Conservation (phyloP, 495 filamentous ascomycete genomes). For the Trichocladium uniseriatum region DNA sequence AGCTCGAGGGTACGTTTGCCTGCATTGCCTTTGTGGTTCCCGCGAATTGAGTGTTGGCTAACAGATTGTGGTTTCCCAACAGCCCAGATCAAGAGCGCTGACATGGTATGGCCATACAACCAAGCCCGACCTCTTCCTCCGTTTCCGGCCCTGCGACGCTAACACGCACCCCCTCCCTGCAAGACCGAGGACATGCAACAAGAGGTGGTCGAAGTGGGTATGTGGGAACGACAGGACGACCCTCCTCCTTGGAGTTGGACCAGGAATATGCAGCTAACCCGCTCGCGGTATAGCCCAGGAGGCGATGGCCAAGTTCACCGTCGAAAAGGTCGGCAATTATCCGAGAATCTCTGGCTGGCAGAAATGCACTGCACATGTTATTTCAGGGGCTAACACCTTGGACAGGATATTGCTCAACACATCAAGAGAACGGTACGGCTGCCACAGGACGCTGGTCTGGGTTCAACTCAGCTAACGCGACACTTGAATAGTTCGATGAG, state of each 20-base stretch:
- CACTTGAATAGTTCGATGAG: constrained; percentile 65
- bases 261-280: constrained; percentile 1
- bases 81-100: constrained; percentile 95
- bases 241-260: neutral
- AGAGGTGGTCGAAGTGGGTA: constrained; percentile 90
- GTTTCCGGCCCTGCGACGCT: constrained; percentile 10
- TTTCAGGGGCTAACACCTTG: constrained; percentile 1
- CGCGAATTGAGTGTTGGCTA: constrained; percentile 1
- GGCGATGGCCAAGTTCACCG: constrained; percentile 83
- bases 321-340: constrained; percentile 67
- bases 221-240: constrained; percentile 25
- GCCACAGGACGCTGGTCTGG: neutral
- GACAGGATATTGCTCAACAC: constrained; percentile 86
- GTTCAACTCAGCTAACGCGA: constrained; percentile 12
- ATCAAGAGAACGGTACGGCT: constrained; percentile 84
- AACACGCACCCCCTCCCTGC: constrained; percentile 11
- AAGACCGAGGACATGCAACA: constrained; percentile 96
- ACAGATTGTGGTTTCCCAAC: constrained; percentile 4
- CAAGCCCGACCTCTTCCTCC: neutral
- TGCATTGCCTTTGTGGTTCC: neutral
- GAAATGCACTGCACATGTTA: neutral
- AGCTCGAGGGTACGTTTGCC: constrained; percentile 27
- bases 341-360: neutral
- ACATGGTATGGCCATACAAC: constrained; percentile 61
- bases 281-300: constrained; percentile 57